Evolutionary conservation across 129 eudicot genomes (phyloP), one percentile per base, ranked within the genome.

Genomic region (Logfia minima): DNA sequence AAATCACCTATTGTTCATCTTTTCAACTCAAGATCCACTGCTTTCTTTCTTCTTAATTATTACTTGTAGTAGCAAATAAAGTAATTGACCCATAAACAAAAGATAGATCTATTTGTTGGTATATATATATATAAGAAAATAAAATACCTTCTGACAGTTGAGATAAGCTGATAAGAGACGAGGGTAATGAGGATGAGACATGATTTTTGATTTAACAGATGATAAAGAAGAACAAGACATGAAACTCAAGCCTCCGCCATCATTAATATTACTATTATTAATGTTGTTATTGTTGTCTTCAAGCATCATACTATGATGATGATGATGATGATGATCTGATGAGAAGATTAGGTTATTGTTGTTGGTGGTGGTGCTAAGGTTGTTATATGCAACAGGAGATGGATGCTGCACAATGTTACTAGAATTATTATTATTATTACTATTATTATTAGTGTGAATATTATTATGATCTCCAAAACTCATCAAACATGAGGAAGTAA

Each of bases 151-250:
- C 59, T 93, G 98, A 65, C 97, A 93, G 78, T 82, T 93, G 75
- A 87, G 83, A 81, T 90, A 93, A 53, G 98, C 96, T 28, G 98
- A 83, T 76, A 93, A 79, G 81, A 93, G 97, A 48, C 98, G 95
- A 22, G 87, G 89, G 87, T 93, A 93, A 79, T 87, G 92, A 72
- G 98, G 98, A 84, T 93, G 98, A 84, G 98, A 75, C 93, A 93
- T 88, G 86, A 92, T 92, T 87, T 92, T 92, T 6, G 96, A 85
- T 76, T 86, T 89, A 24, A 73, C 63, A 58, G 63, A 58, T n/a
- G 63, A 58, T n/a, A 19, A 56, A 56, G 62, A 56, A 56, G 62
- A 56, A 56, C 62, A 56, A 56, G 63, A 58, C 13, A 58, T 58
- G 63, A 58, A 58, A 58, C 63, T 22, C 7, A 58, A 58, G 26